Base-by-base conservation (phyloP, 1,139 yeast genomes). In the Suzukiozyma palmioleophila region DNA sequence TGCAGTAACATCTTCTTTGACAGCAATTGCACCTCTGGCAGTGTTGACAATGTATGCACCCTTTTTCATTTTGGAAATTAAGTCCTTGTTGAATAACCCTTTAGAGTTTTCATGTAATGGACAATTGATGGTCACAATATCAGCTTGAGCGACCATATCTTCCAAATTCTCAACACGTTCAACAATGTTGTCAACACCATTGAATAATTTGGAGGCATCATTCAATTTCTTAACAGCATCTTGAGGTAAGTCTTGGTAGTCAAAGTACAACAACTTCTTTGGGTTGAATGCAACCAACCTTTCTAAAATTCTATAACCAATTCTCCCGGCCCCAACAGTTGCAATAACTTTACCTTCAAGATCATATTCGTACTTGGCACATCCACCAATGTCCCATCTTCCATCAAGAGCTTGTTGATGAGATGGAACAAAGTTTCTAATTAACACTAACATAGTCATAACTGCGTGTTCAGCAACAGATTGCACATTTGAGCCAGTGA, bases 381-480 rank as follows among this genome's bases (percentile, higher is more conserved):
- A 77, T 21, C 75, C 89, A 25, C 92, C 92, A 53, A 85, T 86
- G 54, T 85, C 84, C 94, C 94, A 84, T 32, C 66, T 70, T 31
- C 81, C 82, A 33, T 58, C 52, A 39, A 74, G 53, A 39, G 83
- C 79, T 60, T 81, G 87, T 40, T 80, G 76, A 58, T 84, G 90
- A 24, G 90, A 84, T 33, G 89, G 89, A 42, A 81, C 84, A 59
- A 81, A 84, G 73, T 84, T 85, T 56, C 90, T 75, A 34, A 85
- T 82, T 54, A 85, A 71, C 31, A 74, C 74, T 53, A 85, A 69
- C 52, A 84, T 84, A 37, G 87, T 80, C 84, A 84, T 79, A 37
- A 85, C 59, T 33, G 78, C 92, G 53, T 84, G 94, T 62, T 85
- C 95, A 8, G 94, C 90, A 33, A 85, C 94, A 4, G 90, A 81